These are phyloP conservation scores for Buxus sempervirens DNA, from an alignment of 164 flowering plant species.

Conservation along the genomic window DNA sequence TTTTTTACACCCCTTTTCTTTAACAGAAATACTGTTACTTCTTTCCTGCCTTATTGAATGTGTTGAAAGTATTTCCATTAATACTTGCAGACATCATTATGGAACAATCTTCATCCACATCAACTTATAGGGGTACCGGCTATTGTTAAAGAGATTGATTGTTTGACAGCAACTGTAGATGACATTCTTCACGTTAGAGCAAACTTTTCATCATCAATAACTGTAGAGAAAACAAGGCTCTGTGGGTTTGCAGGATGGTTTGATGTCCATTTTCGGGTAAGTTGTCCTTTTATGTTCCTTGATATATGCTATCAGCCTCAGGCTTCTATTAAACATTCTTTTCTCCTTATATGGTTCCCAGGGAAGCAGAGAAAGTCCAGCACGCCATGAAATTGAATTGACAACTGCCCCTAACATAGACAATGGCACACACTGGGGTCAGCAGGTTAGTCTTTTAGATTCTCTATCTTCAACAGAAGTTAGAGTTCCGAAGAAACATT, in stretches of 20 bases:
- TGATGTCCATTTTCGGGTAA: conserved; percentile 95
- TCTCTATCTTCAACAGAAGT: too few relatives aligned
- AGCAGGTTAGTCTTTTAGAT: conserved; percentile 89
- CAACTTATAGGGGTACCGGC: conserved; percentile 87
- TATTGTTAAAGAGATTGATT: conserved; percentile 75
- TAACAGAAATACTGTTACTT: not conserved
- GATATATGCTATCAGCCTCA: not conserved
- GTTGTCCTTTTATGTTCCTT: conserved; percentile 13
- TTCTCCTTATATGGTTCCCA: conserved; percentile 23
- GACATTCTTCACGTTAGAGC: conserved; percentile 59
- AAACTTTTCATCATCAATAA: conserved; percentile 45
- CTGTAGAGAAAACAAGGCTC: conserved; percentile 43
- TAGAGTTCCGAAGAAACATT: not conserved
- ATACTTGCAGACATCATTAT: conserved; percentile 74
- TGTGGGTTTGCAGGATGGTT: conserved; percentile 96
- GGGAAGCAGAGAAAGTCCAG: conserved; percentile 76
- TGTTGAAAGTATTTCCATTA: conserved; percentile 1
- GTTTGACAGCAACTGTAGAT: conserved; percentile 63
- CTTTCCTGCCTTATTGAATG: not conserved
- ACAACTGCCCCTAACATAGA: conserved; percentile 84
- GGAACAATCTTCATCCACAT: conserved; percentile 92
- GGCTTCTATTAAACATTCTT: conserved; percentile 3
- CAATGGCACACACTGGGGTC: conserved; percentile 92
- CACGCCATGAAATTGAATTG: conserved; percentile 66
- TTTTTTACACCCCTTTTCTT: too few relatives aligned